These are phyloP conservation scores for Saccharomycopsis sp. DNA, from an alignment of 805 yeast species.

Conservation along the genomic window DNA sequence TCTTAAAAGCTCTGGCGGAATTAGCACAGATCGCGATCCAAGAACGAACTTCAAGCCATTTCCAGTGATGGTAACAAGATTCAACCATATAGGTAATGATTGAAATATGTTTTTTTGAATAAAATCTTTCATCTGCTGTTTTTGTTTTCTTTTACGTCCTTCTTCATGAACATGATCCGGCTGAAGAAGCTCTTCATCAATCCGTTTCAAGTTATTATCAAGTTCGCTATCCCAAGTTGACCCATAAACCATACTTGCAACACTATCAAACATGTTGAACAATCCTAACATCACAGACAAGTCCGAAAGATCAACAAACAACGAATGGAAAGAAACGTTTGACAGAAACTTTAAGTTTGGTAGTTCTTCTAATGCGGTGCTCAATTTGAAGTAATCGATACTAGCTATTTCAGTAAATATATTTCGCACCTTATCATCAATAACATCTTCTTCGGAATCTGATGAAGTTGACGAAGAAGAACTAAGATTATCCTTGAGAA, in stretches of 20 bases:
- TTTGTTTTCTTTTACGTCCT: conserved; percentile 17
- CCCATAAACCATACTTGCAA: conserved; percentile 25
- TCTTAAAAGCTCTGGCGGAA: conserved; percentile 35
- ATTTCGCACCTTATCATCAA: background rate
- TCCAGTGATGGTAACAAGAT: conserved; percentile 25
- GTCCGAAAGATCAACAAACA: conserved; percentile 27
- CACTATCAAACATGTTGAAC: conserved; percentile 23
- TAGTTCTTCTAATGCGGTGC: conserved; percentile 23
- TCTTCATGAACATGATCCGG: conserved; percentile 22
- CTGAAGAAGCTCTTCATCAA: conserved; percentile 18
- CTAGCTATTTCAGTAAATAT: conserved; percentile 22
- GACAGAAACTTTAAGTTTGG: conserved; percentile 24
- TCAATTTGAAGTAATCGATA: conserved; percentile 24
- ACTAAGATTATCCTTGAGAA: background rate
- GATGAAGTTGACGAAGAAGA: background rate
- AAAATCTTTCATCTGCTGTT: conserved; percentile 6
- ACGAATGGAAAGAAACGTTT: conserved; percentile 24
- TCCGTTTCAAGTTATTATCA: conserved; percentile 23
- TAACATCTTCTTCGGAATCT: background rate
- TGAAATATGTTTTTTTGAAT: conserved; percentile 24
- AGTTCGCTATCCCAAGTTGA: conserved; percentile 25
- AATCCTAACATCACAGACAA: conserved; percentile 29
- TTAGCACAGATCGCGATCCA: conserved; percentile 39
- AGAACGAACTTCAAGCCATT: conserved; percentile 26
- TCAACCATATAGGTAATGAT: conserved; percentile 32